Base-by-base conservation (phyloP, 306 rosid genomes). In the Cucumis hystrix region DNA sequence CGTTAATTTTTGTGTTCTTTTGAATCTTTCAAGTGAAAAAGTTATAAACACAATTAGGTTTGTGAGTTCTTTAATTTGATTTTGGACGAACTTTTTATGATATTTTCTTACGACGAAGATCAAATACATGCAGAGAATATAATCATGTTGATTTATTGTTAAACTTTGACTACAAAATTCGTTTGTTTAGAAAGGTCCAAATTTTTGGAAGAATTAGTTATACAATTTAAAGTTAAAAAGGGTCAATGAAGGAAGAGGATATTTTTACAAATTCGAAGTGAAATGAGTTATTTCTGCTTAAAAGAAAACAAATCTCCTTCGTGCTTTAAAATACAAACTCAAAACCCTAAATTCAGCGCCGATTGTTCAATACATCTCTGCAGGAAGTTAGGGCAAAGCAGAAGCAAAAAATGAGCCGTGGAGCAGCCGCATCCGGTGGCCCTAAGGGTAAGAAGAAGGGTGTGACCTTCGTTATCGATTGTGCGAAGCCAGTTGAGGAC, bases 401-500 rank as follows among this genome's bases (percentile, higher is more conserved):
- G 58, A 63, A 13, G 85, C 83, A 68, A 83, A 86, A 23, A 83
- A 95, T 95, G 99, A 95, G 97, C 80, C 89, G 93, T n/a, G 93
- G 86, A 25, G 80, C 87, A 60, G 90, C 91, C 64, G 88, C 86
- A 21, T 33, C 75, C 33, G 71, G 59, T 4, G 91, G 91, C 1
- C 64, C 89, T n/a, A 95, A 91, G 96, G 99, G 97, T 49, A 95
- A 91, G 95, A 95, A 91, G 92, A 95, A 95, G 89, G 93, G 91
- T 0, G 93, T 83, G 16, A 83, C 86, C 0, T 95, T 95, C 81
- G 91, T 92, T 77, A 87, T 95, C 55, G 99, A 95, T 71, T 95
- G 99, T 75, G 84, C 87, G 12, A 92, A 95, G 87, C 99, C 97
- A 6, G 98, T 95, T 41, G 98, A 95, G 70, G 97, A 95, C 73